A percentile compares a stretch with the other conserved stretches of the same genome.
These are phyloP conservation scores for Eimeria falciformis DNA, from an alignment of 169 alveolate species.

Conservation along the genomic window DNA sequence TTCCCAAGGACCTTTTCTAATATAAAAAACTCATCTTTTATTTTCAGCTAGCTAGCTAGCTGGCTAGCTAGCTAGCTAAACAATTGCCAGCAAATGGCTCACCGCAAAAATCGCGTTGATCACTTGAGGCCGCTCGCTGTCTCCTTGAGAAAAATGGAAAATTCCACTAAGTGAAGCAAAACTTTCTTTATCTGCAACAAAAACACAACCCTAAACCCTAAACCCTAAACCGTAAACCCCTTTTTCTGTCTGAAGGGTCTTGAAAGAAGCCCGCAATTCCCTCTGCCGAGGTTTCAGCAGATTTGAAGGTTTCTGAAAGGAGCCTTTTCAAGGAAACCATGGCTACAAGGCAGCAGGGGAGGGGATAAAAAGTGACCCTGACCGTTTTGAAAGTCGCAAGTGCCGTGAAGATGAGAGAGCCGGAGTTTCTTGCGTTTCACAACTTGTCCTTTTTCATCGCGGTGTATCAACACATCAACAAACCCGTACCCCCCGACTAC, in stretches of 20 bases:
- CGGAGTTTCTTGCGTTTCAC: not conserved
- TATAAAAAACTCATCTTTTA: too few relatives aligned
- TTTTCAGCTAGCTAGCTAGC: too few relatives aligned
- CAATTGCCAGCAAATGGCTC: not conserved
- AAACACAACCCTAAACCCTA: not conserved
- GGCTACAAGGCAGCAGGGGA: too few relatives aligned
- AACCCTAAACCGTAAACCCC: too few relatives aligned
- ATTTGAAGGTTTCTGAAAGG: too few relatives aligned
- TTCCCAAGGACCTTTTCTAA: too few relatives aligned
- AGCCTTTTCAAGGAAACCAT: too few relatives aligned
- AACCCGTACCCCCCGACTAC: conserved; percentile 26
- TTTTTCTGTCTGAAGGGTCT: too few relatives aligned
- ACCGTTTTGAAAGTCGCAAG: conserved; percentile 1
- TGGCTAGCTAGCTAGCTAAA: not conserved
- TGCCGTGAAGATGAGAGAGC: conserved; percentile 11
- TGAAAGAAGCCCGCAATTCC: too few relatives aligned
- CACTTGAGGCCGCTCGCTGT: not conserved
- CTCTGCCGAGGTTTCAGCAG: too few relatives aligned
- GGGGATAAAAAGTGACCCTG: not conserved
- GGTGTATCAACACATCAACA: conserved; percentile 50
- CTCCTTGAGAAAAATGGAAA: not conserved
- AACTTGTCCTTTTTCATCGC: not conserved
- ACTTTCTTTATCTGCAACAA: conserved; percentile 15
- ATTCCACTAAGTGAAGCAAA: not conserved
- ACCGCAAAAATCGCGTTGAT: conserved; percentile 10